Percentiles rank a stretch among this genome's conserved stretches.
These are phyloP conservation scores for Passalora sequoiae DNA, from an alignment of 2,329 filamentous ascomycete species.

Conservation along the genomic window DNA sequence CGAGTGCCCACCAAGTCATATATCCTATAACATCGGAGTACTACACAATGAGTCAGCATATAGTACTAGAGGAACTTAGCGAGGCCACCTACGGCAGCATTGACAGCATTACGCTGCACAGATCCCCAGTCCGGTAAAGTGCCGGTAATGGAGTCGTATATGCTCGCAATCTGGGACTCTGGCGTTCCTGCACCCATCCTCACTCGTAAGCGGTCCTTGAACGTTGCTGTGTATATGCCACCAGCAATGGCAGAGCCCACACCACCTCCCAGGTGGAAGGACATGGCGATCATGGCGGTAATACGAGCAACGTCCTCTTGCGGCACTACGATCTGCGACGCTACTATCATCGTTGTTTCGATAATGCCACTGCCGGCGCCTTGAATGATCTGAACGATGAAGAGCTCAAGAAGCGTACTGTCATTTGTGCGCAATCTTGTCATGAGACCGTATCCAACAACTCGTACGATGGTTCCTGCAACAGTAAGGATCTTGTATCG, in stretches of 20 bases:
- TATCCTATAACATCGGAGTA: conserved; percentile 23
- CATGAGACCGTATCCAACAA: conserved; percentile 50
- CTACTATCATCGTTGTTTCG: conserved; percentile 30
- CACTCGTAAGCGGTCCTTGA: conserved; percentile 36
- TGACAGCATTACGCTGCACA: conserved; percentile 40
- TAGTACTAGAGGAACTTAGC: conserved; percentile 23
- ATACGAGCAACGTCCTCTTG: conserved; percentile 46
- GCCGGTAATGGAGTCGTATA: conserved; percentile 46
- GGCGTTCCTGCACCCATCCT: conserved; percentile 35
- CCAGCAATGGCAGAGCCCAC: conserved; percentile 42
- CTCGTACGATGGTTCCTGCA: conserved; percentile 38
- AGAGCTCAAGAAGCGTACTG: conserved; percentile 44
- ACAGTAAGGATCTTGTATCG: conserved; percentile 48
- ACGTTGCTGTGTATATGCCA: conserved; percentile 47
- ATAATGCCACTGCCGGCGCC: conserved; percentile 47
- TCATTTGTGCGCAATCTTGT: conserved; percentile 43
- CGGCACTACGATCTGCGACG: conserved; percentile 40
- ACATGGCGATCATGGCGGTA: conserved; percentile 41
- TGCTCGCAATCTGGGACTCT: conserved; percentile 32
- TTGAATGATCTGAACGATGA: conserved; percentile 47
- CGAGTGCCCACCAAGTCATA: conserved; percentile 18
- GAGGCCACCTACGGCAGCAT: conserved; percentile 22
- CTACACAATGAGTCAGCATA: conserved; percentile 7
- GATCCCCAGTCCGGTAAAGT: conserved; percentile 40
- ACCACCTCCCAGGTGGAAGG: conserved; percentile 35